phyloP scores from a whole-genome alignment of 148 eudicot species.

The Talinum fruticosum region DNA sequence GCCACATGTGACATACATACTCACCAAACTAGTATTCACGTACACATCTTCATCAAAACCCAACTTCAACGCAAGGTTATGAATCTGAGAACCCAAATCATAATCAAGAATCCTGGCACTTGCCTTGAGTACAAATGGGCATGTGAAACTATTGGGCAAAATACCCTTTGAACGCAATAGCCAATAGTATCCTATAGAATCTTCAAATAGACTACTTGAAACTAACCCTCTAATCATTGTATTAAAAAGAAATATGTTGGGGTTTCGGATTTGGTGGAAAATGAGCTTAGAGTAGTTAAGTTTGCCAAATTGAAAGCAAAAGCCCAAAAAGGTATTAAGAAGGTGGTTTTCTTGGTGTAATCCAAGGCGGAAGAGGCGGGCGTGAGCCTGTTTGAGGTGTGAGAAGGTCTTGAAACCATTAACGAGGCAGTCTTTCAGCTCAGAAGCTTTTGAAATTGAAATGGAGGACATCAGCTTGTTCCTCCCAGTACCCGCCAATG shows the following conservation, averaged over 20 bases:
- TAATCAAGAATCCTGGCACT: conserved; percentile 31
- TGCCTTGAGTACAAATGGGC: conserved; percentile 50
- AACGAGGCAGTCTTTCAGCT: conserved; percentile 26
- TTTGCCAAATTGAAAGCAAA: conserved; percentile 31
- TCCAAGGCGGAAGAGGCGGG: conserved; percentile 40
- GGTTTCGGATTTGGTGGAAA: conserved; percentile 35
- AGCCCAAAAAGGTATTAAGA: conserved; percentile 39
- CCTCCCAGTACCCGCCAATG: neutral
- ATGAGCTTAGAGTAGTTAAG: conserved; percentile 32
- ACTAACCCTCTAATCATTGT: conserved; percentile 52
- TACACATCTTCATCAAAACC: conserved; percentile 49
- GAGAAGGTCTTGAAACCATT: conserved; percentile 34
- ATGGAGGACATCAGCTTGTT: neutral
- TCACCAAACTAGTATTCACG: conserved; percentile 50
- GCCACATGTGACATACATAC: conserved; percentile 45
- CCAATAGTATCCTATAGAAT: conserved; percentile 29
- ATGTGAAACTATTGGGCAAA: conserved; percentile 47
- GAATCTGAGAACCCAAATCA: conserved; percentile 39
- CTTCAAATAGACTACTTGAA: conserved; percentile 29
- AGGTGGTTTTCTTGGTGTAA: conserved; percentile 34
- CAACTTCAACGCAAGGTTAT: conserved; percentile 38
- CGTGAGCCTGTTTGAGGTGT: conserved; percentile 50
- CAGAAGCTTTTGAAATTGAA: conserved; percentile 11
- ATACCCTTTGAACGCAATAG: conserved; percentile 35
- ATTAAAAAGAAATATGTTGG: conserved; percentile 41